Base-by-base conservation (phyloP, 2,329 filamentous ascomycete genomes). In the Aspergillus ochraceoroseus region DNA sequence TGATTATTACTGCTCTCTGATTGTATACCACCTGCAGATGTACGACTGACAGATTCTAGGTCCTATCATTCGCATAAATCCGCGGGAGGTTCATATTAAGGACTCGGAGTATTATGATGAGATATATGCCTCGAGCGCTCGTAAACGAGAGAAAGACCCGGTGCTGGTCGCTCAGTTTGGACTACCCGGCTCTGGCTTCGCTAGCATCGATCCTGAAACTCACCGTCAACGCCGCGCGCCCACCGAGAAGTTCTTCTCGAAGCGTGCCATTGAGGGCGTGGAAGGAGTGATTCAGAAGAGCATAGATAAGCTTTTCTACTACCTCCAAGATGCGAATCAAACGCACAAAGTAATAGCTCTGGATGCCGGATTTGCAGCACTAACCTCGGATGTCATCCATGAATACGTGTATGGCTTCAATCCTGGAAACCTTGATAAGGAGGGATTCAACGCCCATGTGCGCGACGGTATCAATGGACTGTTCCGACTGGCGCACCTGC, bases 361-460 rank as follows among this genome's bases (percentile, higher is more conserved):
- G 22, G 48, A 49, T 48, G 46, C 54, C 9, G 49, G 45, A 4
- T 47, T 53, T 32, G 40, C 48, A 9, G 61, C 53, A 1, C 31
- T 64, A 32, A 62, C 64, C 1, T 56, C 58, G 17, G 64, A 68
- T 34, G 49, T 67, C 8, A 63, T 67, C 27, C 49, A 57, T 14
- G 54, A 65, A 30, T 67, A 67, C 41, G 52, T 51, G 1, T 67
- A 65, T 36, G 61, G 56, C 1, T 48, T 55, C 32, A 53, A 59
- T 32, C 52, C 49, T n/a, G 48, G 48, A 1, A 61, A 59, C 32
- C 52, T 66, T 11, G 62, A 66, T 36, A 42, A 55, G 19, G 54
- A 57, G 22, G 52, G 51, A 13, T 57, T 57, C 26, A 56, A 55
- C 17, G 43, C 39, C 2, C 29, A 30, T 2, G 38, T 56, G 3